phyloP scores from a whole-genome alignment of 441 rosid species.

The Syzygium malaccense region DNA sequence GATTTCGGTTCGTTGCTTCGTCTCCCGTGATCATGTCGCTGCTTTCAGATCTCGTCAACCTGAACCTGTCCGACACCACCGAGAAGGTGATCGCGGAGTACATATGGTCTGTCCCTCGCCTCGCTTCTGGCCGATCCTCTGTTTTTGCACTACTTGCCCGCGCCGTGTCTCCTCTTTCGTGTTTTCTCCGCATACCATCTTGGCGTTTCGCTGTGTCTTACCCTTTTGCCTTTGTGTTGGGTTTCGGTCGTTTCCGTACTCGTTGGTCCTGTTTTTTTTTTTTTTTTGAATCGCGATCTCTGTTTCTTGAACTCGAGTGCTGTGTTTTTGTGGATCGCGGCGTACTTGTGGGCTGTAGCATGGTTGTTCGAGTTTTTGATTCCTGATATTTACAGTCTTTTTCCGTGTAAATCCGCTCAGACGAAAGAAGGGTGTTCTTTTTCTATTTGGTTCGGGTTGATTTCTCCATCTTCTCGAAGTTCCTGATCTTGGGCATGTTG shows the following conservation, averaged over 20 bases:
- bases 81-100: neutral
- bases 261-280: neutral
- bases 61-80: neutral
- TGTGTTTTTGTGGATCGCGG: neutral
- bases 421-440: neutral
- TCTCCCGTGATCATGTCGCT: neutral
- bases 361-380: neutral
- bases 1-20: neutral
- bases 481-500: neutral
- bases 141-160: neutral
- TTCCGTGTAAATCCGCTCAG: neutral
- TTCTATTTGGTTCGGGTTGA: neutral
- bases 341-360: neutral
- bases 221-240: neutral
- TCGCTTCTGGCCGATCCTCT: neutral
- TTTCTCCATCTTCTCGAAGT: neutral
- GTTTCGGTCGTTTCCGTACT: neutral
- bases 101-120: neutral
- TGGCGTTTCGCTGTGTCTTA: neutral
- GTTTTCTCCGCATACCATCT: neutral
- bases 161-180: neutral
- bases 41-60: neutral
- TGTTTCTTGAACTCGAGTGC: neutral
- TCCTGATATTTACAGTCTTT: neutral
- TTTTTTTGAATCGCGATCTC: neutral